Evolutionary conservation across 2,329 filamentous ascomycete genomes (phyloP), one percentile per base, ranked within the genome.

Genomic region (Colletotrichum sp.): DNA sequence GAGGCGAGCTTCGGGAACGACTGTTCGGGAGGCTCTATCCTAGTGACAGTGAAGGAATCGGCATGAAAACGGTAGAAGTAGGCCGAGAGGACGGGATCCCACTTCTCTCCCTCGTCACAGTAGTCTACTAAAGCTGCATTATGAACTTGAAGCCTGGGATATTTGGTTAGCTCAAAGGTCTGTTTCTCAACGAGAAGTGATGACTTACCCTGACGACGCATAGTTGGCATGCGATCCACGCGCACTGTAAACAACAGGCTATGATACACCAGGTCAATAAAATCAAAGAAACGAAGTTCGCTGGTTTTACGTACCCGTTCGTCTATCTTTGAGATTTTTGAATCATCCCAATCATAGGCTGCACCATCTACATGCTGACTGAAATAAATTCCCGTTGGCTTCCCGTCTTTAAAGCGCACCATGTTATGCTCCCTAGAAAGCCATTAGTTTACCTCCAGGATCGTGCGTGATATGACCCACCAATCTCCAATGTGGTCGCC

Each of bases 151-250:
- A 80, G 36, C 2, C 83, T 85, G 32, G 0, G 8, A 9, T 3
- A 12, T 9, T 28, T 18, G 14, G 43, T 78, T 24, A 78, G 69
- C 21, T 60, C 2, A n/a, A 1, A 13, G 21, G 10, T 18, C 10
- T 3, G 6, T 28, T 9, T 2, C 4, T 0, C 3, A 2, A 21
- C 2, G 12, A n/a, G 3, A 2, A 18, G 32, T n/a, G 30, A 3
- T 28, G 13, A 60, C 78, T 65, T 78, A 84, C 83, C 83, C 83
- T 21, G 76, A 9, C 9, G 78, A 65, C 13, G 78, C 72, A 63
- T 84, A 85, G 16, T 84, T 85, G 26, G 84, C 84, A 34, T 85
- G 84, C 1, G 84, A 83, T 4, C 84, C 84, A 6, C 77, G 78
- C 7, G 82, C 84, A 39, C 84, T 85, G 28, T 83, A 85, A 0